Percentiles rank a stretch among this genome's conserved stretches.
These are phyloP conservation scores for Mastigamoeba balamuthi DNA, from an alignment of 78 protist species.

Conservation along the genomic window DNA sequence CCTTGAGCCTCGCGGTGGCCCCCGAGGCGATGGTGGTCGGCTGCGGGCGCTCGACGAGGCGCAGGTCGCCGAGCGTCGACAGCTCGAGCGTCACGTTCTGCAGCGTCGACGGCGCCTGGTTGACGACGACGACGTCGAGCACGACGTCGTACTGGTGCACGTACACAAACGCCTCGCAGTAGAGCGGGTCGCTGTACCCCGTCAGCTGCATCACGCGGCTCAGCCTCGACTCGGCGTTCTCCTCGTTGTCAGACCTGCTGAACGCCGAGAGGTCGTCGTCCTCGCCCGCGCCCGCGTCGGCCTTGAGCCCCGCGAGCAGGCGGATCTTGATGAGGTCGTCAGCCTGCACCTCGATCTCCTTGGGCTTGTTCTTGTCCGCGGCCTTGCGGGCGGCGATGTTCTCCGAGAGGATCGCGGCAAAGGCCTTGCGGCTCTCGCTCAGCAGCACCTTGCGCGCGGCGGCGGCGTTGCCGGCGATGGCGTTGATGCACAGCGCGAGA, in stretches of 20 bases:
- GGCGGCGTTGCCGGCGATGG: conserved; percentile 17
- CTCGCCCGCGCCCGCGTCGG: neutral
- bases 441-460: conserved; percentile 8
- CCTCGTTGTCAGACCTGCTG: conserved; percentile 5
- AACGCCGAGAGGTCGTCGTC: conserved; percentile 22
- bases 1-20: conserved; percentile 36
- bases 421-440: conserved; percentile 45
- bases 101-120: conserved; percentile 78
- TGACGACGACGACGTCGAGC: conserved; percentile 57
- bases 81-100: conserved; percentile 86
- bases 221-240: neutral
- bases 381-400: neutral
- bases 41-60: conserved; percentile 84
- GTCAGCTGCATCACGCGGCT: conserved; percentile 76
- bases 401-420: conserved; percentile 5
- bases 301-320: conserved; percentile 40
- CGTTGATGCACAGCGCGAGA: conserved; percentile 31
- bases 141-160: conserved; percentile 93
- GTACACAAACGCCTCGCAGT: conserved; percentile 89
- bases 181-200: conserved; percentile 85
- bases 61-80: conserved; percentile 87
- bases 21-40: conserved; percentile 66
- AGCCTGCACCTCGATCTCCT: conserved; percentile 28
- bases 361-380: conserved; percentile 12
- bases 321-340: conserved; percentile 56